Conservation (phyloP, 768 basidiomycete genomes). For the Lentinula sp. region DNA sequence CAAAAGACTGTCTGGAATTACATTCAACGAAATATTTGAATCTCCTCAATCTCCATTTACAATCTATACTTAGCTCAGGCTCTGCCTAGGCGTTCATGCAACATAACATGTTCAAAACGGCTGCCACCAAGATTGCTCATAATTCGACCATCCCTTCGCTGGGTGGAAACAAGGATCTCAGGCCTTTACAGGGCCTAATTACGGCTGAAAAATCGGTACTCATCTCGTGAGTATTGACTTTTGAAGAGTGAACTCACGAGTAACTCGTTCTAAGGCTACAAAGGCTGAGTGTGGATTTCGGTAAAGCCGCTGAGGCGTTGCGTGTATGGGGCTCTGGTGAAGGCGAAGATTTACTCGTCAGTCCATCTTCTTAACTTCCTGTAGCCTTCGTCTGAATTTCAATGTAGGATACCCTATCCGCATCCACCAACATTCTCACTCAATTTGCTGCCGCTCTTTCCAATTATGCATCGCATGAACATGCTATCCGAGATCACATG, state of each 20-base stretch:
- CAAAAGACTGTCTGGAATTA: too few species aligned
- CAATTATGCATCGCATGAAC: conserved; percentile 67
- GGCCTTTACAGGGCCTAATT: conserved; percentile 84
- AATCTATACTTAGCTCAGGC: too few species aligned
- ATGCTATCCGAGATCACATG: conserved; percentile 64
- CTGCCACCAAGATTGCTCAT: conserved; percentile 82
- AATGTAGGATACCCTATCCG: conserved; percentile 64
- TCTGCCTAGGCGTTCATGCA: not conserved
- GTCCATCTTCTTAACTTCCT: conserved; percentile 17
- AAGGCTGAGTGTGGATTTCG: conserved; percentile 58
- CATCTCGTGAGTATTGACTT: conserved; percentile 47
- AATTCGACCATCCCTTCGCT: conserved; percentile 77
- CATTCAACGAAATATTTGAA: too few species aligned
- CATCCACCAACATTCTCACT: conserved; percentile 59
- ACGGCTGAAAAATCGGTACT: conserved; percentile 82
- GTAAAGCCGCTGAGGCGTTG: conserved; percentile 68
- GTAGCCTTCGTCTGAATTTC: conserved; percentile 1
- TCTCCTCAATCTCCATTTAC: too few species aligned
- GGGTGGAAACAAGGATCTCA: conserved; percentile 65
- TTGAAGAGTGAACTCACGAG: not conserved
- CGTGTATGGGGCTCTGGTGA: conserved; percentile 71
- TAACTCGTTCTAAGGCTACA: conserved; percentile 40
- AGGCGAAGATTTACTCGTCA: conserved; percentile 76
- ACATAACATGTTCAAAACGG: conserved; percentile 63
- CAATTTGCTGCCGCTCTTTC: conserved; percentile 64